Evolutionary conservation across 2,329 filamentous ascomycete species (phyloP).

Genomic region (Nigrospora osmanthi): DNA sequence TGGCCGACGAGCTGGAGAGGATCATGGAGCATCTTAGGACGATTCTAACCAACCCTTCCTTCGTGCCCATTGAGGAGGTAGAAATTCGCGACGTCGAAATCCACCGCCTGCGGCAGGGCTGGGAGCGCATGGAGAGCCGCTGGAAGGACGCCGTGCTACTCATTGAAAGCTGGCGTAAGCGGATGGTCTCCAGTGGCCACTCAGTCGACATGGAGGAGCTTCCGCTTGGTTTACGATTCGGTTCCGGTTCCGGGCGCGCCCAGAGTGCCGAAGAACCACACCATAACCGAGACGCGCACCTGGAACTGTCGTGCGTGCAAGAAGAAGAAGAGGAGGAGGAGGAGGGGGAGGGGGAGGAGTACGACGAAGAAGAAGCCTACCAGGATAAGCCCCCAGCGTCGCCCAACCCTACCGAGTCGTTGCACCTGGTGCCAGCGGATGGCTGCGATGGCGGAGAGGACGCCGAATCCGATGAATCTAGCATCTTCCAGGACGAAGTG

Average conservation of each 20-base stretch:
- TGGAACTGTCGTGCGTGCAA: slow-evolving; percentile 27
- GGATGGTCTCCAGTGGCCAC: slow-evolving; percentile 64
- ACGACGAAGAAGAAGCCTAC: slow-evolving; percentile 23
- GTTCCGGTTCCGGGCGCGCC: slow-evolving; percentile 51
- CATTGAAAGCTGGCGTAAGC: slow-evolving; percentile 86
- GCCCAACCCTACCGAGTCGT: slow-evolving; percentile 26
- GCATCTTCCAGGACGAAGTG: slow-evolving; percentile 37
- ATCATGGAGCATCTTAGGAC: slow-evolving; percentile 75
- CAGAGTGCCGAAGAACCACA: slow-evolving; percentile 28
- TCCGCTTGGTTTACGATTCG: slow-evolving; percentile 59
- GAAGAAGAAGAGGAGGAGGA: slow-evolving; percentile 33
- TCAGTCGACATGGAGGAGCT: slow-evolving; percentile 62
- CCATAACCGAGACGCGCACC: slow-evolving; percentile 16
- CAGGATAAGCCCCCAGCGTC: slow-evolving; percentile 11
- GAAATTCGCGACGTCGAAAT: slow-evolving; percentile 91
- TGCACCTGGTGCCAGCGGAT: slow-evolving; percentile 32
- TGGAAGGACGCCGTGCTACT: slow-evolving; percentile 86
- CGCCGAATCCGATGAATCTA: slow-evolving; percentile 24
- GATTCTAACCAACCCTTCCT: slow-evolving; percentile 89
- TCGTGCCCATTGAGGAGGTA: slow-evolving; percentile 91
- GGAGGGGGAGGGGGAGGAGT: slow-evolving; percentile 27
- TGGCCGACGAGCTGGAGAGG: slow-evolving; percentile 66
- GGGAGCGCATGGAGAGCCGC: slow-evolving; percentile 86
- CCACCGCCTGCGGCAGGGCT: slow-evolving; percentile 69
- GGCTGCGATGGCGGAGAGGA: slow-evolving; percentile 21